Evolutionary conservation across 2,329 filamentous ascomycete genomes (phyloP).

Genomic region (Colletotrichum viniferum): DNA sequence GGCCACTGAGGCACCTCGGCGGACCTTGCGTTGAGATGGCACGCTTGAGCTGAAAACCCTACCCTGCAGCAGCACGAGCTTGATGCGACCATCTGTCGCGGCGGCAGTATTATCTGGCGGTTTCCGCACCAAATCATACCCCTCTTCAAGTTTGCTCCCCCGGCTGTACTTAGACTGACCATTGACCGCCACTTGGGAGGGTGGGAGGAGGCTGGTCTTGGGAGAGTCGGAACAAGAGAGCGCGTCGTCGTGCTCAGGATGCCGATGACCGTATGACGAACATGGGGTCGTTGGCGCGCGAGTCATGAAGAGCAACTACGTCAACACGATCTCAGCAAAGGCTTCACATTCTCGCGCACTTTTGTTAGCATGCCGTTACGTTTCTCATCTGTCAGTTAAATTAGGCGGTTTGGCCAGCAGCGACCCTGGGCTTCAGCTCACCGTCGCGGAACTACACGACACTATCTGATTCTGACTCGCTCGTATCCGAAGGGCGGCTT

Average conservation of each 20-base stretch:
- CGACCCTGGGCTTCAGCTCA: background rate
- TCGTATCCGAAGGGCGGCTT: slow-evolving; percentile 14
- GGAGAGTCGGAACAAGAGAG: background rate
- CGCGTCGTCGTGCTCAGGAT: background rate
- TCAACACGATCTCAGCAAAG: background rate
- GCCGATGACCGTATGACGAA: background rate
- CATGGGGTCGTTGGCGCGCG: slow-evolving; percentile 4
- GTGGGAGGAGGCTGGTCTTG: background rate
- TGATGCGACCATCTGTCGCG: background rate
- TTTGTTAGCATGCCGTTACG: background rate
- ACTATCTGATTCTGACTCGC: slow-evolving; percentile 17
- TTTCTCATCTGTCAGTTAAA: background rate
- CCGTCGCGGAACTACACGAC: background rate
- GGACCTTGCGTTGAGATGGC: background rate
- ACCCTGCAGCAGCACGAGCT: background rate
- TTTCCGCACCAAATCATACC: background rate
- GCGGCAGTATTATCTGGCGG: background rate
- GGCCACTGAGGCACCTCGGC: background rate
- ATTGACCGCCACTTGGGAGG: slow-evolving; percentile 13
- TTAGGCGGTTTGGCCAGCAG: background rate
- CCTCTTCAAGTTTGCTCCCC: background rate
- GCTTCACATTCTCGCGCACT: background rate
- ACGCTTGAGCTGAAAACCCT: background rate
- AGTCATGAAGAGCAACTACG: slow-evolving; percentile 18
- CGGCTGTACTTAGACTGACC: background rate